These are phyloP conservation scores for Citrus mangshanensis DNA, from an alignment of 345 rosid genomes.

Conservation along the genomic window DNA sequence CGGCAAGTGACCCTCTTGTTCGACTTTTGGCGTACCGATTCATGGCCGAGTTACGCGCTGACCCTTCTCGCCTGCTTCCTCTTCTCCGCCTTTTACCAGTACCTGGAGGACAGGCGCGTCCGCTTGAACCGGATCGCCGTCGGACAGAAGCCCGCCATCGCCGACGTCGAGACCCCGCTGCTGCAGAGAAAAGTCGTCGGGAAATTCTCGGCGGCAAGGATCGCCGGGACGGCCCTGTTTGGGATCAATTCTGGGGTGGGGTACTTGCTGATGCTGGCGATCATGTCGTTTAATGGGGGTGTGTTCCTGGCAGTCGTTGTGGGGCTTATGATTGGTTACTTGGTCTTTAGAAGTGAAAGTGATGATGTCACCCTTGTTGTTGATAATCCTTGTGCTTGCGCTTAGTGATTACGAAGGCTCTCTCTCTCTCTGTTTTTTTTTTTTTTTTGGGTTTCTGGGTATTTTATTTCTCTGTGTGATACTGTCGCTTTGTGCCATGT, in stretches of 20 bases:
- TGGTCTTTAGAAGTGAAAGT: constrained; percentile 43
- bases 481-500: neutral
- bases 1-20: constrained; percentile 61
- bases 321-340: constrained; percentile 64
- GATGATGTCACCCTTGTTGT: constrained; percentile 23
- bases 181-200: neutral
- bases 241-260: constrained; percentile 70
- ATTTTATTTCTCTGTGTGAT: neutral
- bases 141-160: constrained; percentile 7
- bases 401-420: constrained; percentile 14
- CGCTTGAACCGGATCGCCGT: constrained; percentile 32
- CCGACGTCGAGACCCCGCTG: constrained; percentile 17
- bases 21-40: constrained; percentile 64
- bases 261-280: constrained; percentile 74
- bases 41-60: constrained; percentile 59
- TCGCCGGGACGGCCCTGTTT: constrained; percentile 42
- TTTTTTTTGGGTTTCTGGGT: neutral
- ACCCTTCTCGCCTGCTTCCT: constrained; percentile 65
- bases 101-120: constrained; percentile 56
- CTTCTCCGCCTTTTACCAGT: constrained; percentile 62
- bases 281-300: constrained; percentile 89
- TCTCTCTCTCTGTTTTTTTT: too few species aligned
- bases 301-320: constrained; percentile 66
- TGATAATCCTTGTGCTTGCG: constrained; percentile 65
- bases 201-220: constrained; percentile 20